phyloP scores from a whole-genome alignment of 169 alveolate genomes.

The Cryptosporidium sp. region DNA sequence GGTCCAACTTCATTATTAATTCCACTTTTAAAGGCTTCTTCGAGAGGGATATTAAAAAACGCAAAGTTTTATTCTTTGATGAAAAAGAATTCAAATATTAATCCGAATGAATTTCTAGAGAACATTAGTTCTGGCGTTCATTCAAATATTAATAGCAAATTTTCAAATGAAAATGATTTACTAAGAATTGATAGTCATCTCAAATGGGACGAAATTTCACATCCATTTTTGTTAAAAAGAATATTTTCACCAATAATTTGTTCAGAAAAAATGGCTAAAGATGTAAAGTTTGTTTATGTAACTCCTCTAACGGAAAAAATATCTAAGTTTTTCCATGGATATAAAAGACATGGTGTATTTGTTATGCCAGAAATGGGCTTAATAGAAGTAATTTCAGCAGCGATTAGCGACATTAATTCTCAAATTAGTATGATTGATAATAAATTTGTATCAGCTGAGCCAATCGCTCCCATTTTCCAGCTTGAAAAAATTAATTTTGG shows the following conservation, averaged over 20 bases:
- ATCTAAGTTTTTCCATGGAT: constrained; percentile 21
- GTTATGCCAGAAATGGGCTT: constrained; percentile 36
- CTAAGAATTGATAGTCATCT: not conserved
- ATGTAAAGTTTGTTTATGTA: not conserved
- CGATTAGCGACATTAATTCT: constrained; percentile 11
- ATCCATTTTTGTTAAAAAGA: constrained; percentile 63
- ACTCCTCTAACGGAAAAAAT: constrained; percentile 53
- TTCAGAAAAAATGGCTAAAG: not conserved
- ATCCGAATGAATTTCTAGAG: not conserved
- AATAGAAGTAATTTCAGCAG: constrained; percentile 46
- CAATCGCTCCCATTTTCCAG: not conserved
- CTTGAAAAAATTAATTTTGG: constrained; percentile 9
- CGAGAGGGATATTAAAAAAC: constrained; percentile 5
- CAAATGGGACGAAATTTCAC: constrained; percentile 49
- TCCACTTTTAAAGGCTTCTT: constrained; percentile 65
- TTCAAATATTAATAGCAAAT: not conserved
- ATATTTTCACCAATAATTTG: constrained; percentile 16
- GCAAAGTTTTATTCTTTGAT: constrained; percentile 22
- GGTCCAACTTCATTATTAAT: constrained; percentile 78
- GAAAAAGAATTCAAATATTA: not conserved
- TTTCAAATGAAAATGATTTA: not conserved
- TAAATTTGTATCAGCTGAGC: not conserved
- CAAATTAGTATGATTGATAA: constrained; percentile 2
- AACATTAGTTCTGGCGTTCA: not conserved
- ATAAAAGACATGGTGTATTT: constrained; percentile 16